Evolutionary conservation across 164 flowering plant species (phyloP).

Genomic region (Chimonanthus praecox): DNA sequence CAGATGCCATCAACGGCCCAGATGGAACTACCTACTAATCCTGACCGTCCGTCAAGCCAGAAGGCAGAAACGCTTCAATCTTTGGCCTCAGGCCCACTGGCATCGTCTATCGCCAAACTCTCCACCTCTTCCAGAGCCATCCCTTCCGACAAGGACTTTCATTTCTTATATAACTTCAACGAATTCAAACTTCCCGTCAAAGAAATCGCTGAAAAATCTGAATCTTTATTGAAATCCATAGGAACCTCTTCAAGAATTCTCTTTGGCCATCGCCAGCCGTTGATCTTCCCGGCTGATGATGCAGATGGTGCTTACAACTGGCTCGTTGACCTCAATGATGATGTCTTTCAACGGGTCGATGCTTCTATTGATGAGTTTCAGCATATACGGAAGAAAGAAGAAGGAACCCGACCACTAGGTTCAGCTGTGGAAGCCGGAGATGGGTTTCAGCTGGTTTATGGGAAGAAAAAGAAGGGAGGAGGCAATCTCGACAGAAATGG

Average conservation of each 20-base stretch:
- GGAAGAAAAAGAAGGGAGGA: slow-evolving; percentile 57
- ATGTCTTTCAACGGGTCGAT: slow-evolving; percentile 61
- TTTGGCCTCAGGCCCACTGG: slow-evolving; percentile 31
- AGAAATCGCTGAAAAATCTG: slow-evolving; percentile 25
- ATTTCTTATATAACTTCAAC: slow-evolving; percentile 71
- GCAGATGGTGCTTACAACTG: slow-evolving; percentile 56
- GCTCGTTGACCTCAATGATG: slow-evolving; percentile 68
- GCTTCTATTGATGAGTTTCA: slow-evolving; percentile 62
- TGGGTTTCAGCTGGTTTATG: slow-evolving; percentile 79
- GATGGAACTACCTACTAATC: slow-evolving; percentile 2
- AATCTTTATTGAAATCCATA: slow-evolving; percentile 4
- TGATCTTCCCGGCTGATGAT: slow-evolving; percentile 31
- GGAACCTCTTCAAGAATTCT: slow-evolving; percentile 21
- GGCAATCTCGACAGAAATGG: slow-evolving; percentile 10
- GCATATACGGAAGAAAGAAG: slow-evolving; percentile 34
- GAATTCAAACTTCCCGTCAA: slow-evolving; percentile 62
- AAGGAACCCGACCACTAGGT: slow-evolving; percentile 26
- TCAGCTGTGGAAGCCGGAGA: slow-evolving; percentile 11
- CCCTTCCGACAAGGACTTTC: slow-evolving; percentile 65
- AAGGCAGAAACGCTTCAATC: slow-evolving; percentile 24
- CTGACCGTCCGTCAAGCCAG: slow-evolving; percentile 13
- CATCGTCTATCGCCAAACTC: slow-evolving; percentile 55
- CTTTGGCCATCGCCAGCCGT: slow-evolving; percentile 22
- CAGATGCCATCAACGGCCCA: neutral
- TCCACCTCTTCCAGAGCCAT: slow-evolving; percentile 48